phyloP scores from a whole-genome alignment of 257 asterid genomes.

The Fraxinus anomala region DNA sequence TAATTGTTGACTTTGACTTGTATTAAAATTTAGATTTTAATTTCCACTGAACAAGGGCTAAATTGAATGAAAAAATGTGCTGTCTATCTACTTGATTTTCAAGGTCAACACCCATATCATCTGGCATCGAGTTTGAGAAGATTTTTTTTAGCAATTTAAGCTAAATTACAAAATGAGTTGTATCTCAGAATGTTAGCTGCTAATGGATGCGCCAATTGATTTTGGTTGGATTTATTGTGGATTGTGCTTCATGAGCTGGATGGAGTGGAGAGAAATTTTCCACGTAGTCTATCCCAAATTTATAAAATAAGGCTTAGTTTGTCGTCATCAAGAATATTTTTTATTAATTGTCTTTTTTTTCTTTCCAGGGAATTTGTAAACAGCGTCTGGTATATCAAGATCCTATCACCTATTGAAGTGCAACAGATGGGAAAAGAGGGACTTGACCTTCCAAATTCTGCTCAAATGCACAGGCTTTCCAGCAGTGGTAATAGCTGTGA shows the following conservation, averaged over 20 bases:
- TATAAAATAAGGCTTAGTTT: background rate
- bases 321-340: background rate
- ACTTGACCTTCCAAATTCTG: slow-evolving; percentile 61
- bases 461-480: slow-evolving; percentile 45
- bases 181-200: background rate
- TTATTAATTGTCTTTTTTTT: background rate
- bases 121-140: background rate
- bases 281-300: background rate
- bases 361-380: slow-evolving; percentile 79
- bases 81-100: background rate
- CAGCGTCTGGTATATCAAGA: slow-evolving; percentile 86
- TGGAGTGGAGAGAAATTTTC: background rate
- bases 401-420: slow-evolving; percentile 85
- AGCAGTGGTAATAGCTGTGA: slow-evolving; percentile 49
- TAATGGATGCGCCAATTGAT: background rate
- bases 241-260: background rate
- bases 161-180: background rate
- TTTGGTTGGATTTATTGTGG: background rate
- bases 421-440: slow-evolving; percentile 94
- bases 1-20: no score
- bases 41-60: no score
- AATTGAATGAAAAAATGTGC: background rate
- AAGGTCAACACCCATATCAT: background rate
- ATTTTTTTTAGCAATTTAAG: background rate
- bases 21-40: no score